Evolutionary conservation across 768 basidiomycete species (phyloP), one percentile per base, ranked within the genome.

Genomic region (Phallus indusiatus): DNA sequence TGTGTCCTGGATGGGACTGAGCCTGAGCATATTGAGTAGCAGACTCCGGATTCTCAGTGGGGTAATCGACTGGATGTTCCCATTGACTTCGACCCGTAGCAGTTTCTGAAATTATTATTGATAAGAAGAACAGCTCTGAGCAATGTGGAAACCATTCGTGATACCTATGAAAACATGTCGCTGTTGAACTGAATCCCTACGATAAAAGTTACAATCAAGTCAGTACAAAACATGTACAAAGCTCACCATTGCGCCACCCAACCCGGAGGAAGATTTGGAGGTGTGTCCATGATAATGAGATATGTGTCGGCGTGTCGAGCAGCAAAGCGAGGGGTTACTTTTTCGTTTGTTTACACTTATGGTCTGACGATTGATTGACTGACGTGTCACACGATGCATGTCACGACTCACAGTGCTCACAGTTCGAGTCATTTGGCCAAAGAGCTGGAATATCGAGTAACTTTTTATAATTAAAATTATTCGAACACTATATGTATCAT

Each of bases 241-340:
- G 71, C 76, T 64, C 69, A 91, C 94, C 94, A 96, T 79, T 94
- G 87, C 69, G 91, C 89, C 63, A 81, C 78, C 94, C 94, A 96
- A 47, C 94, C 94, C 63, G 86, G 87, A 61, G 94, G 94, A 37
- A 96, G 73, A 70, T 90, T 83, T 68, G 71, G 65, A 47, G 76
- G 76, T 47, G 76, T 74, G 47, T 79, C 71, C 78, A 80, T 80
- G 37, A 28, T 36, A 34, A 20, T 21, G n/a, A 5, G 28, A 37
- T 28, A 28, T 28, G 28, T 28, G 28, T 28, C 28, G 28, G 28
- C 28, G 28, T 28, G 28, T 28, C 28, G 28, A 28, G 28, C 28
- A 28, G 28, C 28, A 28, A 28, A 28, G 28, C 28, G 28, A 28
- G 28, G n/a, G 28, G 28, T 28, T 28, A 34, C 50, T 16, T 59